These are phyloP conservation scores for Thermothelomyces thermophilus DNA, from an alignment of 2,329 filamentous ascomycete genomes.

Conservation along the genomic window DNA sequence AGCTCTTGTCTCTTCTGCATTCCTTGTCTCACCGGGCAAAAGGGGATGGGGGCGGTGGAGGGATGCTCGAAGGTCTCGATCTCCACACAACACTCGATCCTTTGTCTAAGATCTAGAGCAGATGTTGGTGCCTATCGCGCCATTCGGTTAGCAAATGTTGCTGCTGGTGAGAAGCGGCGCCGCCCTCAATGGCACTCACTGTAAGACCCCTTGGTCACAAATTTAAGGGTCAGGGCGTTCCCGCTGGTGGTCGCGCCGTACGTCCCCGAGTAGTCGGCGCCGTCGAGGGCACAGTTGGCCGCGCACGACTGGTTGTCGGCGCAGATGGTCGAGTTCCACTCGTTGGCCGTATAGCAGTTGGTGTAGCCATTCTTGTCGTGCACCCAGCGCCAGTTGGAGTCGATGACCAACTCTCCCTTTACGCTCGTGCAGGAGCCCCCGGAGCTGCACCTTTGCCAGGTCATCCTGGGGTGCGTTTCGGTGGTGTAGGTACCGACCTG, in stretches of 20 bases:
- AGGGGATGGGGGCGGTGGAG: no score
- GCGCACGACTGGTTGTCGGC: slow-evolving; percentile 40
- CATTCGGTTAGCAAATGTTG: background rate
- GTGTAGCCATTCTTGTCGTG: slow-evolving; percentile 41
- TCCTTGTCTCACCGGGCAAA: background rate
- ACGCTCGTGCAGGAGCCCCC: slow-evolving; percentile 45
- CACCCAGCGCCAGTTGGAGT: slow-evolving; percentile 58
- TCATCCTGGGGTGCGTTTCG: slow-evolving; percentile 48
- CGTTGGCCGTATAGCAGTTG: slow-evolving; percentile 53
- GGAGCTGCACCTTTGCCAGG: slow-evolving; percentile 47
- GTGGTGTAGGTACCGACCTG: slow-evolving; percentile 41
- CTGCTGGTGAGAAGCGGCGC: background rate
- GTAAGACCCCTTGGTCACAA: slow-evolving; percentile 47
- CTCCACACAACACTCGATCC: background rate
- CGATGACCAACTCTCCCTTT: slow-evolving; percentile 46
- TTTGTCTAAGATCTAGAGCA: slow-evolving; percentile 26
- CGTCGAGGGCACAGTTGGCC: slow-evolving; percentile 45
- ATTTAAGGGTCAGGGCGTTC: slow-evolving; percentile 47
- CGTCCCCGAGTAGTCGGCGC: slow-evolving; percentile 45
- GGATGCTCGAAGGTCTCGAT: background rate
- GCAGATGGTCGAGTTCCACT: slow-evolving; percentile 38
- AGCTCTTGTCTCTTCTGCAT: background rate
- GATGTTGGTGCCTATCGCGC: slow-evolving; percentile 35
- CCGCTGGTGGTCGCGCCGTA: slow-evolving; percentile 49
- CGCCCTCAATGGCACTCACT: slow-evolving; percentile 10